These are phyloP conservation scores for Brassica napus DNA, from an alignment of 345 rosid genomes.

Conservation along the genomic window DNA sequence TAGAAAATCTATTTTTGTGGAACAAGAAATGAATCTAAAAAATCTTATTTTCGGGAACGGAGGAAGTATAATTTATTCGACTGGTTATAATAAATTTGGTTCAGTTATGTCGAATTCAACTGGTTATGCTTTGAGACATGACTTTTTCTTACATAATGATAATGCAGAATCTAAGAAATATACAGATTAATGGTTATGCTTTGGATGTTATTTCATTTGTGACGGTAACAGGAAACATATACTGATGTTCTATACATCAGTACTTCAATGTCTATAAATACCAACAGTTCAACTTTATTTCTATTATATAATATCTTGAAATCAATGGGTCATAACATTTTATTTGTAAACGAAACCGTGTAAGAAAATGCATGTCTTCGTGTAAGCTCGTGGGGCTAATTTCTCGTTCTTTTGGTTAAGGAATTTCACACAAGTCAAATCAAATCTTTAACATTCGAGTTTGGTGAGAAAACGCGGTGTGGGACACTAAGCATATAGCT, in stretches of 20 bases:
- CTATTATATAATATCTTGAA: not conserved
- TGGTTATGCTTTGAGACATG: not conserved
- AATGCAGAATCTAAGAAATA: not conserved
- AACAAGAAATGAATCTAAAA: too few species aligned
- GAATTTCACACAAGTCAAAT: slow-evolving; percentile 33
- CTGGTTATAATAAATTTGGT: not conserved
- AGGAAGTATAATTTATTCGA: not conserved
- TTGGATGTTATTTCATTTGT: not conserved
- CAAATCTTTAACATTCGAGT: slow-evolving; percentile 28
- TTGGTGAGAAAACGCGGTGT: slow-evolving; percentile 24
- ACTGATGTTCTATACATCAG: not conserved
- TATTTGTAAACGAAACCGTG: not conserved
- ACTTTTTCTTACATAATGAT: not conserved
- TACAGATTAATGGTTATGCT: not conserved
- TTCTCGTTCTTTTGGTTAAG: not conserved
- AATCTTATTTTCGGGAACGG: too few species aligned
- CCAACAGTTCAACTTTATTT: not conserved
- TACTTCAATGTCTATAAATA: not conserved
- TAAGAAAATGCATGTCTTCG: not conserved
- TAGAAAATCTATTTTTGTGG: too few species aligned
- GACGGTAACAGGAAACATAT: not conserved
- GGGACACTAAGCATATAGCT: slow-evolving; percentile 13
- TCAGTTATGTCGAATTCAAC: not conserved
- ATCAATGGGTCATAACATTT: not conserved
- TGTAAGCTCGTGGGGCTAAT: not conserved